Conservation (phyloP, 495 filamentous ascomycete species). For the Podospora pseudoanserina region DNA sequence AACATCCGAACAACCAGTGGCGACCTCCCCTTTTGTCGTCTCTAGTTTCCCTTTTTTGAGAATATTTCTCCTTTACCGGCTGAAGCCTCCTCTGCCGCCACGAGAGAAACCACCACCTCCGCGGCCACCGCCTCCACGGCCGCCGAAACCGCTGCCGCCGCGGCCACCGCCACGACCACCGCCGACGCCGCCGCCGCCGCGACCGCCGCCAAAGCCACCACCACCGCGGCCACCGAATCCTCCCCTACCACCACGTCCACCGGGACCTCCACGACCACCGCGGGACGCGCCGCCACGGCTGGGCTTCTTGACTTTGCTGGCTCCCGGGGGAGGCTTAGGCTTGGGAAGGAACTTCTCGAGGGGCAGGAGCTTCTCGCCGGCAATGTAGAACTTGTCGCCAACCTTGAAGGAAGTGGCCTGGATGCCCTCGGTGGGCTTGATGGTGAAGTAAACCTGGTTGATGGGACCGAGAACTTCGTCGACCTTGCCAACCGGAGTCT, state of each 20-base stretch:
- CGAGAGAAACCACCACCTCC: constrained; percentile 25
- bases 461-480: constrained; percentile 94
- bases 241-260: constrained; percentile 45
- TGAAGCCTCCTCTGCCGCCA: constrained; percentile 8
- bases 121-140: constrained; percentile 24
- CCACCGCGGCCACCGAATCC: constrained; percentile 33
- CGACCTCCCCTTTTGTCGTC: neutral
- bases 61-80: constrained; percentile 5
- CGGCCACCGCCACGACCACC: constrained; percentile 27
- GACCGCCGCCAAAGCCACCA: constrained; percentile 25
- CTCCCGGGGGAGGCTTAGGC: constrained; percentile 77
- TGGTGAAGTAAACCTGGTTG: constrained; percentile 96
- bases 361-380: constrained; percentile 87
- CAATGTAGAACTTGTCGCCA: constrained; percentile 97
- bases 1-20: neutral
- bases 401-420: constrained; percentile 88
- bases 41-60: neutral
- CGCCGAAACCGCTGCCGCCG: constrained; percentile 19
- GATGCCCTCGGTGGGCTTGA: constrained; percentile 94
- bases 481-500: constrained; percentile 84
- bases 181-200: constrained; percentile 27
- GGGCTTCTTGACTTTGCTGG: constrained; percentile 52
- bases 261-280: constrained; percentile 38
- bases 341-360: constrained; percentile 94
- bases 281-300: constrained; percentile 47